These are phyloP conservation scores for Malassezia brasiliensis DNA, from an alignment of 1,284 basidiomycete species.

Conservation along the genomic window DNA sequence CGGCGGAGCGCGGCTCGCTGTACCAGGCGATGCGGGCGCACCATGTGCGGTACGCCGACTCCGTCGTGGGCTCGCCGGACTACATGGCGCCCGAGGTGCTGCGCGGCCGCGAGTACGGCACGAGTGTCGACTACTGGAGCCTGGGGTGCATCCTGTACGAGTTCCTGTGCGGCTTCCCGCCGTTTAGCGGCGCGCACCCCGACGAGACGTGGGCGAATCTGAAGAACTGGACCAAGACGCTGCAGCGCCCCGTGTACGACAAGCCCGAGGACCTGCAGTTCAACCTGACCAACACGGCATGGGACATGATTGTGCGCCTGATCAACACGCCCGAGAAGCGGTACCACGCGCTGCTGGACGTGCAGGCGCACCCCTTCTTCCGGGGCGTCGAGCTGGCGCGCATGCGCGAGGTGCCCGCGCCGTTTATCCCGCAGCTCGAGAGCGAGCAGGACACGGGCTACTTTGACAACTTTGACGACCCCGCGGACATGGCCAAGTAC, in stretches of 20 bases:
- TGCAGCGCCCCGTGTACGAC: constrained; percentile 86
- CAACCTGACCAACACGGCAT: constrained; percentile 84
- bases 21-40: constrained; percentile 85
- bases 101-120: constrained; percentile 85
- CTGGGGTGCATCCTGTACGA: constrained; percentile 94
- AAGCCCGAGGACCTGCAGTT: constrained; percentile 93
- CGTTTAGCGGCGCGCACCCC: constrained; percentile 86
- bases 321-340: constrained; percentile 70
- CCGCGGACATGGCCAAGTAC: constrained; percentile 88
- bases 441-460: constrained; percentile 88
- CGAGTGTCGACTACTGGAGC: constrained; percentile 96
- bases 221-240: constrained; percentile 87
- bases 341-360: constrained; percentile 63
- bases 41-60: constrained; percentile 82
- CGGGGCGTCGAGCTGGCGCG: constrained; percentile 63
- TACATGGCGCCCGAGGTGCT: constrained; percentile 75
- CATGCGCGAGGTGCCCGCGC: constrained; percentile 69
- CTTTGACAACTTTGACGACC: constrained; percentile 89
- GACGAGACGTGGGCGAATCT: constrained; percentile 99
- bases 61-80: constrained; percentile 94
- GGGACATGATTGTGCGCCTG: constrained; percentile 62
- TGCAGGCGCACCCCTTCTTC: constrained; percentile 80
- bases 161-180: constrained; percentile 81
- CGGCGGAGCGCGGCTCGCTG: constrained; percentile 85
- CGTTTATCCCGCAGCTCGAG: constrained; percentile 90